Evolutionary conservation across 2,329 filamentous ascomycete genomes (phyloP).

Genomic region (Diplocarpon mali): DNA sequence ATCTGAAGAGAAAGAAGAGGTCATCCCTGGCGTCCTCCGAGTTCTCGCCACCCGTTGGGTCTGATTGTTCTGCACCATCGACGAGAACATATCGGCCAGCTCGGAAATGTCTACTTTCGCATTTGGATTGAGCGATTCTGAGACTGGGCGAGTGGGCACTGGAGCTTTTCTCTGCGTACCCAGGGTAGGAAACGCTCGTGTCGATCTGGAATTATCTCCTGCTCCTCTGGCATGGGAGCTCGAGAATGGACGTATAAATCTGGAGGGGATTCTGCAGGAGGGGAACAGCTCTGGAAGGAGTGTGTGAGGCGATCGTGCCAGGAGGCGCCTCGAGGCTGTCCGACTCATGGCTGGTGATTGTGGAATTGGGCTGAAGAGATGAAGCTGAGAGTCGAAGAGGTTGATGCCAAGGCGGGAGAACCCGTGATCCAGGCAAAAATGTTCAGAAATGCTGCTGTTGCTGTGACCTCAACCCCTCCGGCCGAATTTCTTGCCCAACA

Average conservation of each 20-base stretch:
- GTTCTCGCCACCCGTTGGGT: not conserved
- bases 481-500: slow-evolving; percentile 4
- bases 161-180: not conserved
- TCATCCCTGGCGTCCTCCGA: not conserved
- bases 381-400: slow-evolving; percentile 13
- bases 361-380: slow-evolving; percentile 1
- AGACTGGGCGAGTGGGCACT: not conserved
- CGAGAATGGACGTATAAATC: slow-evolving; percentile 27
- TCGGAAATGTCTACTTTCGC: slow-evolving; percentile 2
- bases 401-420: slow-evolving; percentile 18
- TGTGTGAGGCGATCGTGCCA: slow-evolving; percentile 21
- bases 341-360: slow-evolving; percentile 23
- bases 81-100: slow-evolving; percentile 1
- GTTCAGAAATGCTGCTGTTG: slow-evolving; percentile 14
- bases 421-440: slow-evolving; percentile 18
- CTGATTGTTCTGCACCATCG: slow-evolving; percentile 2
- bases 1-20: slow-evolving; percentile 11
- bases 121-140: slow-evolving; percentile 10
- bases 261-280: slow-evolving; percentile 5
- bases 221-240: slow-evolving; percentile 6
- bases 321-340: slow-evolving; percentile 20
- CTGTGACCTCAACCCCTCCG: slow-evolving; percentile 15
- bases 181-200: slow-evolving; percentile 2
- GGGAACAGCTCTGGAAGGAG: slow-evolving; percentile 8
- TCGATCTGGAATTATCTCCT: not conserved